Evolutionary conservation across 2,329 filamentous ascomycete species (phyloP), one percentile per base, ranked within the genome.

Genomic region (Aspergillus pseudotamarii): DNA sequence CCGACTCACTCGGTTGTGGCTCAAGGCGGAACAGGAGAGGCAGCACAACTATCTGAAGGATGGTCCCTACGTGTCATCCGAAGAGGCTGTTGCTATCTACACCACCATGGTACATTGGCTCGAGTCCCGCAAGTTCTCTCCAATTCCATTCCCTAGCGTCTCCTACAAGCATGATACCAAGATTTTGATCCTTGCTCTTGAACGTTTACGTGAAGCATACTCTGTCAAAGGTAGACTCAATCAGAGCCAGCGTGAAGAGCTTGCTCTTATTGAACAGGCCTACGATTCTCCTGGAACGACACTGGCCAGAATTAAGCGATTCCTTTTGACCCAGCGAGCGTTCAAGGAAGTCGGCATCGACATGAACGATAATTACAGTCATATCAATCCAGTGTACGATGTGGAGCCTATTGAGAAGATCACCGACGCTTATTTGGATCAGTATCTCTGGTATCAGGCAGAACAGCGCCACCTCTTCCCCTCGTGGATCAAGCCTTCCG

Each of bases 11-110:
- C 89, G 95, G 76, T 83, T 99, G 38, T 99, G 95, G 95, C 85
- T 99, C 64, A 99, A 99, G 84, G 91, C 95, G 26, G 95, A 99
- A 82, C 95, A 99, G 80, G 95, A 99, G 79, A 87, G 96, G 64
- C 95, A 99, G 77, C 95, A 99, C 83, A 99, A 99, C 76, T 97
- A 99, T 80, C 93, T 98, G 89, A 99, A 99, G 82, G 96, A 99
- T 72, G 95, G 95, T 3, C 95, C 95, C 1, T 99, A 99, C 67
- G 94, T 99, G 41, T 98, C 95, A 1, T 97, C 95, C 0, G 96
- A 99, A 78, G 95, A 99, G 79, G 95, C 94, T 66, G 96, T 99
- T 60, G 96, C 95, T 10, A 99, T 99, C 68, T 99, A 98, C 81
- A 99, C 95, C 0, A 98, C 95, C 0, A 97, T 95, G 64, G 95